Evolutionary conservation across 2,329 filamentous ascomycete genomes (phyloP).

Genomic region (Reticulascus tulasneorum): DNA sequence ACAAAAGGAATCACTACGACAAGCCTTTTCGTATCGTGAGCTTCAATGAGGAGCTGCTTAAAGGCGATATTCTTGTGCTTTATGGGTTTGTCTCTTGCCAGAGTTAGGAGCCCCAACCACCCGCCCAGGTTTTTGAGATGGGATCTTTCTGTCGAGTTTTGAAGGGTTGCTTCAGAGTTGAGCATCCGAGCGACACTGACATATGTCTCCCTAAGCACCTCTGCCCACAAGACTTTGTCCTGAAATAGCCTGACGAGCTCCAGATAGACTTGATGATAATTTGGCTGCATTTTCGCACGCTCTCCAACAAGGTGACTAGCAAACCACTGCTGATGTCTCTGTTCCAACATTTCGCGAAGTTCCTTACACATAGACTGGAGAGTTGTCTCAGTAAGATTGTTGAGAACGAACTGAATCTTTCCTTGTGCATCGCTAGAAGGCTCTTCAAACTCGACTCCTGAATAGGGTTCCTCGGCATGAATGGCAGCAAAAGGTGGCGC

Average conservation of each 20-base stretch:
- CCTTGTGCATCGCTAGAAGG: constrained; percentile 83
- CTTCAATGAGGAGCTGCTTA: constrained; percentile 90
- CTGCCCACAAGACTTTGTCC: constrained; percentile 73
- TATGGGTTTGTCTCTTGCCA: constrained; percentile 92
- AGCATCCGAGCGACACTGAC: constrained; percentile 80
- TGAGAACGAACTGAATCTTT: constrained; percentile 91
- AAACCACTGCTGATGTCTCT: constrained; percentile 92
- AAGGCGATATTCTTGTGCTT: constrained; percentile 96
- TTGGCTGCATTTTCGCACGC: constrained; percentile 93
- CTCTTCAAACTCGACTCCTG: constrained; percentile 67
- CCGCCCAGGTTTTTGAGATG: constrained; percentile 90
- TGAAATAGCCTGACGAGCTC: constrained; percentile 82
- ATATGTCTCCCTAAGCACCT: constrained; percentile 92
- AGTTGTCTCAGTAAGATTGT: constrained; percentile 92
- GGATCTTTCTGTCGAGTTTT: constrained; percentile 76
- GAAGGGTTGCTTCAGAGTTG: constrained; percentile 83
- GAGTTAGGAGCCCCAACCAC: constrained; percentile 90
- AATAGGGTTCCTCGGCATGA: constrained; percentile 65
- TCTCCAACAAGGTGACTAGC: constrained; percentile 92
- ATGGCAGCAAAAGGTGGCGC: constrained; percentile 74
- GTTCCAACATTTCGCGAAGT: constrained; percentile 71
- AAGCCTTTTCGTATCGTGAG: constrained; percentile 85
- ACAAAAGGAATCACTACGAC: constrained; percentile 95
- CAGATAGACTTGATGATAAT: constrained; percentile 91
- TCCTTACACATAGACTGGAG: constrained; percentile 80